Base-by-base conservation (phyloP, 106 monocot genomes). In the Ottelia alismoides region DNA sequence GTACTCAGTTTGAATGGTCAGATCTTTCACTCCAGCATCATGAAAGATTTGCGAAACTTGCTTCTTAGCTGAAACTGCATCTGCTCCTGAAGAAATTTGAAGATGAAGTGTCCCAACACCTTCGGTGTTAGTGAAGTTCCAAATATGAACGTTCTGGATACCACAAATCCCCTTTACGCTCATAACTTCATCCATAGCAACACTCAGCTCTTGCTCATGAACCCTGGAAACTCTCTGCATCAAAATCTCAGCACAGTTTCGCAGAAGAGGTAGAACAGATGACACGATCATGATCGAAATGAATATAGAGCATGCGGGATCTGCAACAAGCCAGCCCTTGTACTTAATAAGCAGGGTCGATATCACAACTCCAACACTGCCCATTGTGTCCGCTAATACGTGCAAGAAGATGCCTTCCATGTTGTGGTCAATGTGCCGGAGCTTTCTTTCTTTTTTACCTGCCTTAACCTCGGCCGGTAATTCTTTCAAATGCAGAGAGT, bases 331-430 rank as follows among this genome's bases (percentile, higher is more conserved):
- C 90, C 90, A 90, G 30, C 90, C 90, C 53, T 84, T 90, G 65
- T 81, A 84, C 40, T 90, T 90, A 14, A 90, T 81, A 47, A 90
- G 80, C 29, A 84, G 77, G 23, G 90, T 90, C 50, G 90, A 90
- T 25, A 90, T 69, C 9, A 90, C 90, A 22, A 90, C 90, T 1
- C 90, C 90, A 55, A 90, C 64, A 48, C 90, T 90, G 31, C 90
- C 90, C 90, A 90, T 61, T 48, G 90, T 90, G 63, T 90, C 90
- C 44, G 90, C 90, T 50, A 90, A 53, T 47, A 90, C 90, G 75
- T 90, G 90, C 62, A 90, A 78, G 69, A 90, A 90, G 27, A 90
- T 84, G n/a, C 90, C 90, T 55, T 84, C 74, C 90, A 90, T 90
- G 58, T 90, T 90, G 43, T 90, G 90, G 64, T 90, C 90, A 64